Percentiles rank a stretch among this genome's conserved stretches.
phyloP scores from a whole-genome alignment of 2,329 filamentous ascomycete species.

The Ascochyta lentis region DNA sequence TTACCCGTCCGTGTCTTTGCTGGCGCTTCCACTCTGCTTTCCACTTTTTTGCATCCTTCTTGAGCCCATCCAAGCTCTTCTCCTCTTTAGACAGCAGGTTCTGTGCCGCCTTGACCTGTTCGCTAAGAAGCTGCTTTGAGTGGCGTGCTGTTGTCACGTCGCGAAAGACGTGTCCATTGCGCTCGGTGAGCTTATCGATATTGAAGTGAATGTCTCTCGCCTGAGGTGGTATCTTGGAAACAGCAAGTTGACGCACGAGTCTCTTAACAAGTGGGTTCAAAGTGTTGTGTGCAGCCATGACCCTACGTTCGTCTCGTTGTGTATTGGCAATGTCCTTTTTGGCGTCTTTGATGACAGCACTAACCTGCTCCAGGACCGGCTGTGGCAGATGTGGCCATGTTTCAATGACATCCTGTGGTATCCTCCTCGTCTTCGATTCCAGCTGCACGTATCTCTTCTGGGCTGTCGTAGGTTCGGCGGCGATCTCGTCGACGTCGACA shows the following conservation, averaged over 20 bases:
- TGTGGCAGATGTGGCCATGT: slow-evolving; percentile 63
- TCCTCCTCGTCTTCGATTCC: slow-evolving; percentile 43
- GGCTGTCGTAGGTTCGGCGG: slow-evolving; percentile 21
- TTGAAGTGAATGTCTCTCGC: slow-evolving; percentile 62
- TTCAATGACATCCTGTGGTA: slow-evolving; percentile 48
- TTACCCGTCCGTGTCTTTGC: slow-evolving; percentile 39
- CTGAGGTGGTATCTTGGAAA: slow-evolving; percentile 70
- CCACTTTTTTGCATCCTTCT: slow-evolving; percentile 39
- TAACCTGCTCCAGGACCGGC: slow-evolving; percentile 63
- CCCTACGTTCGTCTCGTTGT: slow-evolving; percentile 54
- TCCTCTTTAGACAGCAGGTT: slow-evolving; percentile 36
- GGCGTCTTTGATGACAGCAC: slow-evolving; percentile 63
- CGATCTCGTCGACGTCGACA: slow-evolving; percentile 27
- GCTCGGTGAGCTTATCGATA: slow-evolving; percentile 69
- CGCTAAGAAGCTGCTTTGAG: slow-evolving; percentile 65
- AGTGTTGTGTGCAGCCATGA: slow-evolving; percentile 62
- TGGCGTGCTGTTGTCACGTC: slow-evolving; percentile 67
- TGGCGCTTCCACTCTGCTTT: slow-evolving; percentile 40
- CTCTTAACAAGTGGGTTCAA: slow-evolving; percentile 63
- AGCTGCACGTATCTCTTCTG: slow-evolving; percentile 42
- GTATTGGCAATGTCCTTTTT: slow-evolving; percentile 68
- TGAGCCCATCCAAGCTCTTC: slow-evolving; percentile 36
- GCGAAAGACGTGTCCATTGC: slow-evolving; percentile 56
- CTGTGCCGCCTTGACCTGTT: slow-evolving; percentile 65
- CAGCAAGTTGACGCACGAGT: slow-evolving; percentile 64